Percentiles rank a stretch among this genome's conserved stretches.
Conservation (phyloP, 208 protist genomes). For the Trypanosomatidae sp. region DNA sequence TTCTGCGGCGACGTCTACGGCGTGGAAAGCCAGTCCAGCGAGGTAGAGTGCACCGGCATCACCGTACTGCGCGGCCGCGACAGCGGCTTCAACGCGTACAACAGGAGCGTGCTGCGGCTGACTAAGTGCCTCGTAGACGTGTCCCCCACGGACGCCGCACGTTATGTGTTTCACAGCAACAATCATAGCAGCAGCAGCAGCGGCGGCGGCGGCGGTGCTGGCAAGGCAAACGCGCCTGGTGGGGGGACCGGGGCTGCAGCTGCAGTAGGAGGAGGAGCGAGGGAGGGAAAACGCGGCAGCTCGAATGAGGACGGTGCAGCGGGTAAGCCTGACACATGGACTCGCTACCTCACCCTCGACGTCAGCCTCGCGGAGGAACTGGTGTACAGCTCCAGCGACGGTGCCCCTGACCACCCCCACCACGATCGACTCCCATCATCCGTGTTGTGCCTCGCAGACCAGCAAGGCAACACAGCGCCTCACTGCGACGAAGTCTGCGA, state of each 20-base stretch:
- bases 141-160: conserved; percentile 14
- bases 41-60: conserved; percentile 44
- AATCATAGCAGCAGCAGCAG: background rate
- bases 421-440: conserved; percentile 4
- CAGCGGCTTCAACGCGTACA: conserved; percentile 69
- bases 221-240: background rate
- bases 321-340: background rate
- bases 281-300: background rate
- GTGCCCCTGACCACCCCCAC: conserved; percentile 1
- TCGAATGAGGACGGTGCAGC: background rate
- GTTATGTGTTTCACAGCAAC: conserved; percentile 18
- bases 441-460: background rate
- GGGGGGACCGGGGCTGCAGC: background rate
- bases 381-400: background rate
- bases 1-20: conserved; percentile 53
- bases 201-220: background rate
- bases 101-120: conserved; percentile 31
- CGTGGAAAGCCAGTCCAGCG: conserved; percentile 54
- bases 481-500: background rate
- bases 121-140: conserved; percentile 52
- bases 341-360: conserved; percentile 5
- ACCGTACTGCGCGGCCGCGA: conserved; percentile 44
- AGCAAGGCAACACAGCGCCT: background rate
- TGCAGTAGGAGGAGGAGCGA: background rate
- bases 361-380: background rate